Conservation (phyloP, 768 basidiomycete genomes). For the Pleurotus eryngii region DNA sequence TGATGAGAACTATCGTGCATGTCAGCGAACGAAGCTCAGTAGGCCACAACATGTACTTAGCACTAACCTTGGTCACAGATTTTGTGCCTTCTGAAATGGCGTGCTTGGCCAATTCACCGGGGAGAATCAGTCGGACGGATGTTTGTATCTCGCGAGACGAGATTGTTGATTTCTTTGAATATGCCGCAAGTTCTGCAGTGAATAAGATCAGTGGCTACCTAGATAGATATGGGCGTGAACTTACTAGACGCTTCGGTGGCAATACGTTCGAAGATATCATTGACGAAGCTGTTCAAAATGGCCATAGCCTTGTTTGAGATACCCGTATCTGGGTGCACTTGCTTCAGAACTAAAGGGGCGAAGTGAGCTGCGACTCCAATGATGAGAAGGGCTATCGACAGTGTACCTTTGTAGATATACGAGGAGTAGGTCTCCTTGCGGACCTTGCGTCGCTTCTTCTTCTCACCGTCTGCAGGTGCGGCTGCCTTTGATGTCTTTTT, state of each 20-base stretch:
- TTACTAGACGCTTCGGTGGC: constrained; percentile 69
- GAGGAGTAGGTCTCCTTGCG: constrained; percentile 93
- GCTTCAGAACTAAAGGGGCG: constrained; percentile 71
- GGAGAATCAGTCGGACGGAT: constrained; percentile 76
- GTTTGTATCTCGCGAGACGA: constrained; percentile 92
- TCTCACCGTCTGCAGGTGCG: constrained; percentile 64
- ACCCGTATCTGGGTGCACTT: constrained; percentile 98
- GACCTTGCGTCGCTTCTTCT: constrained; percentile 85
- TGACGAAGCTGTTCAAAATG: constrained; percentile 94
- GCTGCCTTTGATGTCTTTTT: constrained; percentile 77
- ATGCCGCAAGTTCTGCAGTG: constrained; percentile 66
- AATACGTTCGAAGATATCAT: constrained; percentile 86
- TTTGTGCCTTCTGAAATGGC: constrained; percentile 94
- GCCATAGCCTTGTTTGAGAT: constrained; percentile 99
- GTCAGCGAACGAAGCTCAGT: not conserved
- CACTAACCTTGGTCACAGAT: constrained; percentile 77
- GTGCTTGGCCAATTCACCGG: constrained; percentile 73
- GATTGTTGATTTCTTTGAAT: constrained; percentile 89
- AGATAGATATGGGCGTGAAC: constrained; percentile 13
- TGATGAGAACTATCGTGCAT: constrained; percentile 57
- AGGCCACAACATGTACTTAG: constrained; percentile 16
- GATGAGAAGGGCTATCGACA: not conserved
- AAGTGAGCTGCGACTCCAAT: not conserved
- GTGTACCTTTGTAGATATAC: constrained; percentile 85
- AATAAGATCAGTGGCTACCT: not conserved